Base-by-base conservation (phyloP, 495 filamentous ascomycete species). In the Annulohypoxylon bovei region DNA sequence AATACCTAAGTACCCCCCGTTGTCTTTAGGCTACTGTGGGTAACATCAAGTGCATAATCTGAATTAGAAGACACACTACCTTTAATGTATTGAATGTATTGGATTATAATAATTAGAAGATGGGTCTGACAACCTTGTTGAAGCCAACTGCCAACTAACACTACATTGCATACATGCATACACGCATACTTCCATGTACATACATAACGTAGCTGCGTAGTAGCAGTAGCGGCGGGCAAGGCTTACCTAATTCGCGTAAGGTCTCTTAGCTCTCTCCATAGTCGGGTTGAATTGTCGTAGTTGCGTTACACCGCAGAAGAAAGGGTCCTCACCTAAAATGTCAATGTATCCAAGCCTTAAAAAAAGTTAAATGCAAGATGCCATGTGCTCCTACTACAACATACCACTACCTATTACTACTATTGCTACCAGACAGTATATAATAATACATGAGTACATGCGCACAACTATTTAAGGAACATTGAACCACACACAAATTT, bases 1-100 rank as follows among this genome's bases (percentile, higher is more conserved):
- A 67, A 50, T 46, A 30, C 33, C 42, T 42, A 33, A 27, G 35
- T 64, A 32, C 28, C 20, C 44, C 52, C 62, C 55, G 62, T 66
- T 52, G 56, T 62, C 59, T 68, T 72, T 68, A 72, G 70, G 65
- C 70, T 62, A 68, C 63, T 59, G 60, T 67, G 40, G 57, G 35
- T 55, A 68, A 46, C 55, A 57, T 56, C n/a, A 46, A 55, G 47
- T 64, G 52, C 61, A 65, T 63, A 63, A 62, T 68, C 66, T 52
- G 49, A 56, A 58, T 28, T 23, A 50, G 14, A 55, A 42, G 33
- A 55, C 46, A 62, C 30, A 54, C 47, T 62, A 56, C 20, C n/a
- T 53, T 32, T 52, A 27, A 30, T 25, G 25, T 30, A 52, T 16
- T 53, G 22, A 53, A 53, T 59, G 62, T 56, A 71, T 59, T 58